Evolutionary conservation across 2,329 filamentous ascomycete species (phyloP), one percentile per base, ranked within the genome.

Genomic region (Drechslerella stenobrocha): DNA sequence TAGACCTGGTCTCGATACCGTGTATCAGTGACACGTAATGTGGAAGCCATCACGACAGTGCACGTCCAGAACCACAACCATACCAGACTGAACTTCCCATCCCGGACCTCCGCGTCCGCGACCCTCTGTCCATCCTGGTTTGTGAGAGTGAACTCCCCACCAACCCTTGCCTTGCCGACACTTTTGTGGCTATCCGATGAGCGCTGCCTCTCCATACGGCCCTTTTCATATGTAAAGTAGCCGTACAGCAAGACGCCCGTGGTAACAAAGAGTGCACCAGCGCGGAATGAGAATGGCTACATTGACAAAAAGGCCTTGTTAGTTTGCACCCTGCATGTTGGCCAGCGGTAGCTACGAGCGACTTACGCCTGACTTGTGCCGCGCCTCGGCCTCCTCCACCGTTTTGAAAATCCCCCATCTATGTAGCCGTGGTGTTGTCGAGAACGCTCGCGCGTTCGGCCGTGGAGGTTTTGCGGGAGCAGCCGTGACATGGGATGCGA

Each of bases 191-290:
- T 88, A 75, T 97, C 91, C 5, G 90, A 90, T 72, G 96, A 84
- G 59, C 90, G 83, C 79, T 91, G 88, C 70, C 91, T 84, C 75
- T 93, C 86, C 84, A 98, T 87, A 74, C 93, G 87, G 73, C 84
- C 84, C 80, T 97, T 97, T 77, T 98, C 93, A 73, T 86, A 84
- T 74, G 91, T 89, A 78, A 98, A 97, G 77, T 97, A 98, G 78
- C 89, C 84, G 67, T 90, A 85, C 74, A 98, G 81, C 24, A 84
- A 87, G 9, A 79, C 85, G 72, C 89, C 90, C 1, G 90, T 87
- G 46, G 82, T 75, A 71, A 97, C 81, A 79, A 98, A 97, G 70
- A 98, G 81, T 51, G 90, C 73, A 15, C 90, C 92, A 28, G 92
- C 87, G 78, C 90, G 92, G 84, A 89, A 91, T 55, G 91, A 96